Conservation (phyloP, 225 moss, liverwort and hornwort genomes). For the Polytrichum formosum region DNA sequence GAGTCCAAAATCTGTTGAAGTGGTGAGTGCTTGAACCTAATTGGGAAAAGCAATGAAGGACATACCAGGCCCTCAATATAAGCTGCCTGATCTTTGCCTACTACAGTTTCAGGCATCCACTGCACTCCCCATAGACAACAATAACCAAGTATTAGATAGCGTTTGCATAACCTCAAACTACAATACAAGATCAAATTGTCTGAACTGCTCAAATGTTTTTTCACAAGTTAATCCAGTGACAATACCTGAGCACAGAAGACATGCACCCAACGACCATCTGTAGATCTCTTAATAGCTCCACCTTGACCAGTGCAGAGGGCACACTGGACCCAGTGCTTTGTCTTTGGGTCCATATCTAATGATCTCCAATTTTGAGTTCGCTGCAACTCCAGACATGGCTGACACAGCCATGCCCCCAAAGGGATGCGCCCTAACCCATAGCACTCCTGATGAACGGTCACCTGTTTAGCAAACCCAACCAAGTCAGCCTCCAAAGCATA, state of each 20-base stretch:
- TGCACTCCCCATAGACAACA: conserved; percentile 20
- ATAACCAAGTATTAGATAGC: neutral
- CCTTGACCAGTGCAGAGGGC: conserved; percentile 60
- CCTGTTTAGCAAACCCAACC: conserved; percentile 36
- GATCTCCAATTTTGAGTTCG: conserved; percentile 53
- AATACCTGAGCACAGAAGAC: conserved; percentile 74
- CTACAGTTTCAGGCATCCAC: conserved; percentile 72
- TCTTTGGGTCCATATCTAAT: conserved; percentile 30
- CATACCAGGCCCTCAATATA: conserved; percentile 69
- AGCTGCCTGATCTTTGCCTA: conserved; percentile 55
- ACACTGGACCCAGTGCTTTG: conserved; percentile 61
- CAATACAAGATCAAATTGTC: neutral
- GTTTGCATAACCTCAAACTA: neutral
- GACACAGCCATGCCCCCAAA: conserved; percentile 56
- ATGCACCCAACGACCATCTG: conserved; percentile 74
- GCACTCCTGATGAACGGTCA: conserved; percentile 70
- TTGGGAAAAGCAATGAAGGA: conserved; percentile 1
- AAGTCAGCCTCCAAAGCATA: neutral
- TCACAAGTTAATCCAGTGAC: neutral
- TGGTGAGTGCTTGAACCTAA: too few species aligned
- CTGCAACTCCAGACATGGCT: conserved; percentile 63
- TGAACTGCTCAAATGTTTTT: neutral
- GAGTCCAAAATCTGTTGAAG: too few species aligned
- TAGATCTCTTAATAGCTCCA: conserved; percentile 63
- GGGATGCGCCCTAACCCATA: conserved; percentile 58